These are phyloP conservation scores for Venturiaceae sp. DNA, from an alignment of 2,329 filamentous ascomycete species.

Conservation along the genomic window DNA sequence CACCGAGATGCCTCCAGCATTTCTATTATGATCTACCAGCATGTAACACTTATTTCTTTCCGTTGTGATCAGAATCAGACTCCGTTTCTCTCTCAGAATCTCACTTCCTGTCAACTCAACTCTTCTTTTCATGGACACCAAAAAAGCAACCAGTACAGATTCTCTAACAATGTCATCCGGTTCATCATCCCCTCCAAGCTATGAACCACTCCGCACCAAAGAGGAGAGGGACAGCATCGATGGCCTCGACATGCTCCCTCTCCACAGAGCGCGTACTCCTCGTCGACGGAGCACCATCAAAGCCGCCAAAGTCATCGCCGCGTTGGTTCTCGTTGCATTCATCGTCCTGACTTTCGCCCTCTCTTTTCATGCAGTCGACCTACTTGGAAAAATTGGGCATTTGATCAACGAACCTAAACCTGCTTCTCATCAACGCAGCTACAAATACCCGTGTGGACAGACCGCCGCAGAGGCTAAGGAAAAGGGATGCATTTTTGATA, in stretches of 20 bases:
- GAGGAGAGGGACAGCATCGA: slow-evolving; percentile 6
- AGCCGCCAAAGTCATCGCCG: background rate
- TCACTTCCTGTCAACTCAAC: background rate
- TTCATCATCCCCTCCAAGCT: background rate
- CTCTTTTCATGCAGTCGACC: slow-evolving; percentile 5
- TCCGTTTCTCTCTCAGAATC: background rate
- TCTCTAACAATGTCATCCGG: slow-evolving; percentile 1
- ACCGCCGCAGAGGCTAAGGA: slow-evolving; percentile 1
- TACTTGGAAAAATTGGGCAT: slow-evolving; percentile 5
- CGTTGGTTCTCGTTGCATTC: background rate
- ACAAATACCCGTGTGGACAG: slow-evolving; percentile 7
- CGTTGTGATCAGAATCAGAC: background rate
- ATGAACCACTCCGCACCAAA: slow-evolving; percentile 6
- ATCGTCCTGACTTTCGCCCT: slow-evolving; percentile 8
- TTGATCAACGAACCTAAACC: slow-evolving; percentile 3
- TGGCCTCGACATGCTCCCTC: slow-evolving; percentile 7
- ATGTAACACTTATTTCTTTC: background rate
- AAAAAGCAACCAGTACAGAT: background rate
- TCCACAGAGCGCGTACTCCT: background rate
- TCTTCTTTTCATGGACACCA: background rate
- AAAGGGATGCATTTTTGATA: slow-evolving; percentile 6
- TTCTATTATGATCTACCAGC: background rate
- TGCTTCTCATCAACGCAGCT: slow-evolving; percentile 1
- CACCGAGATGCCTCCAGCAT: background rate
- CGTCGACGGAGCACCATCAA: background rate